Percentiles rank a stretch among this genome's conserved stretches.
These are phyloP conservation scores for Cladophialophora yegresii DNA, from an alignment of 2,329 filamentous ascomycete species.

Conservation along the genomic window DNA sequence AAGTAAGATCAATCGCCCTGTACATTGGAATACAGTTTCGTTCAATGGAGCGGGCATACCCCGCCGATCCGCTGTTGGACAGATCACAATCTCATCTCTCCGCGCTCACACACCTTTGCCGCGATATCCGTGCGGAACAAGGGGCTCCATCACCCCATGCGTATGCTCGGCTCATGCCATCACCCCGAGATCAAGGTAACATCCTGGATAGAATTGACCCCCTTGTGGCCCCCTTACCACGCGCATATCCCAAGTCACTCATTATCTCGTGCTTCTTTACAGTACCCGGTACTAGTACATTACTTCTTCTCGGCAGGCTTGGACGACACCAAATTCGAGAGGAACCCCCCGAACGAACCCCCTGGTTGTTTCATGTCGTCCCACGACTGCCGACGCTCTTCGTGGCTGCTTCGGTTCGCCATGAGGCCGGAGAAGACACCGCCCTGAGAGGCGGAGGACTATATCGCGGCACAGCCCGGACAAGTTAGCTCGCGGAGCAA, in stretches of 20 bases:
- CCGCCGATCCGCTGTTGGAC: too few species aligned
- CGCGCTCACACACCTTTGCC: not conserved
- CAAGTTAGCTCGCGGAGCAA: not conserved
- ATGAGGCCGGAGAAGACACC: conserved; percentile 32
- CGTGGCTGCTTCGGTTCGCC: conserved; percentile 22
- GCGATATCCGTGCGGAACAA: not conserved
- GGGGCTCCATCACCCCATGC: not conserved
- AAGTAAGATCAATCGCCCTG: too few species aligned
- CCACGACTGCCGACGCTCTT: conserved; percentile 27
- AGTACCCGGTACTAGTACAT: not conserved
- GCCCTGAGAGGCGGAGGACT: conserved; percentile 32
- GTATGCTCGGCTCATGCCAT: not conserved
- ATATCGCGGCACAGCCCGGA: not conserved
- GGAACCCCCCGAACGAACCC: conserved; percentile 22
- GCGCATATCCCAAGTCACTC: not conserved
- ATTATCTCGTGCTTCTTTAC: too few species aligned
- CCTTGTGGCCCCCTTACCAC: not conserved
- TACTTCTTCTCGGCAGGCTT: conserved; percentile 33
- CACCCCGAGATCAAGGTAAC: not conserved
- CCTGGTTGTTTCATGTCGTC: conserved; percentile 28
- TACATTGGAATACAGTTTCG: too few species aligned
- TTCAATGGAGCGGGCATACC: too few species aligned
- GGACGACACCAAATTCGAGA: conserved; percentile 19
- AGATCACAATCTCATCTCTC: too few species aligned
- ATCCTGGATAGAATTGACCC: not conserved